These are phyloP conservation scores for Kalmanozyma brasiliensis DNA, from an alignment of 1,284 basidiomycete genomes.

Conservation along the genomic window DNA sequence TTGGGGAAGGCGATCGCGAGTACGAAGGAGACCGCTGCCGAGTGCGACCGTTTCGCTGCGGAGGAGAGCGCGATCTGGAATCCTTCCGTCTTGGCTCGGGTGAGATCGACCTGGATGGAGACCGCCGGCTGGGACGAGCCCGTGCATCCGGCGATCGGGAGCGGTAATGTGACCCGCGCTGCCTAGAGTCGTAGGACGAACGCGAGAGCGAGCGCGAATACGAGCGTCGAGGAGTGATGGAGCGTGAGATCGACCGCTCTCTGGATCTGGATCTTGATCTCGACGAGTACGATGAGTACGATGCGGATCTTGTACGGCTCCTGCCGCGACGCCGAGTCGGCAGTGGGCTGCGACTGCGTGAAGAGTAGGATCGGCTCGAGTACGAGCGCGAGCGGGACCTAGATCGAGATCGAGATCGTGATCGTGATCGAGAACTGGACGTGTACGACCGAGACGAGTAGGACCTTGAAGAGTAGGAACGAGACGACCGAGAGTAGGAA, in stretches of 20 bases:
- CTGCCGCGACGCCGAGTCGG: slow-evolving; percentile 16
- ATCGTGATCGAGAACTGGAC: slow-evolving; percentile 27
- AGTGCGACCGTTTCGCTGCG: not conserved
- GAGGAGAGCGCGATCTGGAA: slow-evolving; percentile 22
- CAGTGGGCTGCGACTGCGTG: slow-evolving; percentile 37
- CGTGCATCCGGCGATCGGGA: slow-evolving; percentile 12
- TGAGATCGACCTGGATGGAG: slow-evolving; percentile 16
- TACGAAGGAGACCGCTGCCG: slow-evolving; percentile 16
- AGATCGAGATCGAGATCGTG: slow-evolving; percentile 25
- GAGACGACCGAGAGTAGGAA: slow-evolving; percentile 37
- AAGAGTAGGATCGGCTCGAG: slow-evolving; percentile 36
- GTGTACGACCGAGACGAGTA: slow-evolving; percentile 36
- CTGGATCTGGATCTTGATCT: slow-evolving; percentile 30
- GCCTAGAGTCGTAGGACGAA: slow-evolving; percentile 8
- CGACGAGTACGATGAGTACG: slow-evolving; percentile 42
- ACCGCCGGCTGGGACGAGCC: slow-evolving; percentile 6
- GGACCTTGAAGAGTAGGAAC: slow-evolving; percentile 30
- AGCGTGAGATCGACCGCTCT: slow-evolving; percentile 30
- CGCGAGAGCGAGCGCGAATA: slow-evolving; percentile 20
- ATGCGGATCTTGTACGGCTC: slow-evolving; percentile 25
- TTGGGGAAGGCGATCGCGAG: slow-evolving; percentile 23
- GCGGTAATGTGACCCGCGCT: slow-evolving; percentile 11
- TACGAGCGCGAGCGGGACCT: slow-evolving; percentile 13
- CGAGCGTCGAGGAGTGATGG: slow-evolving; percentile 12
- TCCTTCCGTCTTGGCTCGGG: slow-evolving; percentile 11